phyloP scores from a whole-genome alignment of 1,284 basidiomycete species.

The Puccinia hordei region DNA sequence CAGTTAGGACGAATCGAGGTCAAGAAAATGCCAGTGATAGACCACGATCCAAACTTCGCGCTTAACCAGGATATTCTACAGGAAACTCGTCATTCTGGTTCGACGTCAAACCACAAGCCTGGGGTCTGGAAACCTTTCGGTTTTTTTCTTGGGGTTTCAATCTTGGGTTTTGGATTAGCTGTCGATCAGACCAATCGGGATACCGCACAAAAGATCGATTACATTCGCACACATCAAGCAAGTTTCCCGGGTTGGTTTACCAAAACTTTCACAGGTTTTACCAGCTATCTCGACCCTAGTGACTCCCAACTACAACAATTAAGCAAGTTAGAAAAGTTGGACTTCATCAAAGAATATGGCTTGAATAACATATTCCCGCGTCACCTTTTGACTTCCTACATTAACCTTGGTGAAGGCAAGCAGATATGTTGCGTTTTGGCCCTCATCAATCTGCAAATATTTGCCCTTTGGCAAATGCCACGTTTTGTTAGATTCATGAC shows the following conservation, averaged over 20 bases:
- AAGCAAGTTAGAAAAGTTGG: conserved; percentile 32
- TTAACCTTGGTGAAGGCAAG: conserved; percentile 42
- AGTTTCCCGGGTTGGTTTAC: conserved; percentile 38
- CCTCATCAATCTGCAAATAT: conserved; percentile 33
- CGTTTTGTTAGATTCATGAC: conserved; percentile 35
- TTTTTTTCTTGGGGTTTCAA: conserved; percentile 23
- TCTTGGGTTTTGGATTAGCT: conserved; percentile 32
- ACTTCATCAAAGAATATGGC: conserved; percentile 45
- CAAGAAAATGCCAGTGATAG: conserved; percentile 30
- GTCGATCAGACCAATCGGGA: conserved; percentile 40
- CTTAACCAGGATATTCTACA: conserved; percentile 16
- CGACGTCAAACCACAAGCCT: conserved; percentile 12
- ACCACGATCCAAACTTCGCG: conserved; percentile 20
- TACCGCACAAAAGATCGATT: conserved; percentile 39
- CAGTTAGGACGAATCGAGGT: conserved; percentile 41
- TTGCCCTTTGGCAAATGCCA: conserved; percentile 46
- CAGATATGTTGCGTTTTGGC: conserved; percentile 41
- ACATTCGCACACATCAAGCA: conserved; percentile 31
- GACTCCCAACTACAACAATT: conserved; percentile 41
- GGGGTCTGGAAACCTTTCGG: conserved; percentile 39
- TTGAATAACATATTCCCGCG: conserved; percentile 37
- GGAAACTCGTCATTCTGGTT: not conserved
- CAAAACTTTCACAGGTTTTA: conserved; percentile 17
- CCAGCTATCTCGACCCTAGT: conserved; percentile 24
- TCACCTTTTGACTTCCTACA: conserved; percentile 38